Evolutionary conservation across 345 rosid genomes (phyloP).

Genomic region (Linum trigynum): DNA sequence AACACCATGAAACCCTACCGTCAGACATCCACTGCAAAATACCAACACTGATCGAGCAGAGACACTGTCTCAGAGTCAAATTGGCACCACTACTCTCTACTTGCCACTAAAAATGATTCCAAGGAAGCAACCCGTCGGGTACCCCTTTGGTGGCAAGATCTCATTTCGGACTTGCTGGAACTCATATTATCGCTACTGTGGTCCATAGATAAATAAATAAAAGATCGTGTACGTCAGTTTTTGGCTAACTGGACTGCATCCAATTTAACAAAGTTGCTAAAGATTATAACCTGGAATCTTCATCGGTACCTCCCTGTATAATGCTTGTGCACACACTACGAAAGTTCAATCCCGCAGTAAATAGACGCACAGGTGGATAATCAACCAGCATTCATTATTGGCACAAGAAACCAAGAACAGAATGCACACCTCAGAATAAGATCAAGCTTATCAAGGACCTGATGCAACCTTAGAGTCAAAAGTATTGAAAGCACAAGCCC

Average conservation of each 20-base stretch:
- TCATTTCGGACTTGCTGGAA: slow-evolving; percentile 33
- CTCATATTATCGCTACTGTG: slow-evolving; percentile 57
- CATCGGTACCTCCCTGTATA: slow-evolving; percentile 67
- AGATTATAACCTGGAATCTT: slow-evolving; percentile 61
- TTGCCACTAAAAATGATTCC: no score
- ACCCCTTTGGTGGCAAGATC: no score
- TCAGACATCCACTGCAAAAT: no score
- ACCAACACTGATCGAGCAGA: no score
- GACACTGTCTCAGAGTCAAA: no score
- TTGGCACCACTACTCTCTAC: no score
- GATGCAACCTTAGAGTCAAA: slow-evolving; percentile 82
- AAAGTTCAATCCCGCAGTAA: background rate
- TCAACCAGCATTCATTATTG: slow-evolving; percentile 1
- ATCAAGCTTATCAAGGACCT: slow-evolving; percentile 86
- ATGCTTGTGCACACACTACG: slow-evolving; percentile 80
- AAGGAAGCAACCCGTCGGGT: no score
- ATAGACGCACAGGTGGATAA: slow-evolving; percentile 8
- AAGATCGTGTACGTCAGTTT: background rate
- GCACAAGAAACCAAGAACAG: slow-evolving; percentile 2
- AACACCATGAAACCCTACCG: no score
- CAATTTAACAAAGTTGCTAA: background rate
- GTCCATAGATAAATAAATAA: slow-evolving; percentile 5
- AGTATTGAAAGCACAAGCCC: slow-evolving; percentile 83
- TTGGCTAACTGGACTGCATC: background rate
- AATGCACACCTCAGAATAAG: slow-evolving; percentile 64